phyloP scores from a whole-genome alignment of 805 yeast species.

The Cyberlindnera bimundalis region DNA sequence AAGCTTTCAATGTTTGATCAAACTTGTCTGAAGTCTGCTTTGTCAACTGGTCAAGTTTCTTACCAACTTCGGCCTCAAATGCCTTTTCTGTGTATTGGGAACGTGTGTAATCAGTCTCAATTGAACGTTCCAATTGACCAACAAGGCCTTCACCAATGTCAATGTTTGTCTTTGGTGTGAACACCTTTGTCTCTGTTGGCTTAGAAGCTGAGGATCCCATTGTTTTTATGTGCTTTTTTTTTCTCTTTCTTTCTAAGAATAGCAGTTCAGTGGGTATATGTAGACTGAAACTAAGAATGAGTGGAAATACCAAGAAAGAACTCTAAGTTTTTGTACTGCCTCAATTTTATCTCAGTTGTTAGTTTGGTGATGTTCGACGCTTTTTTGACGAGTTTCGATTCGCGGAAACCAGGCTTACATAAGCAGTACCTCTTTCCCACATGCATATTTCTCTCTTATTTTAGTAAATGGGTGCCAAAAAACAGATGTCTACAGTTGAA shows the following conservation, averaged over 20 bases:
- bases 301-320: no score
- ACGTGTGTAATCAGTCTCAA: conserved; percentile 69
- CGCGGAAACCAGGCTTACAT: conserved; percentile 5
- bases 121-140: conserved; percentile 56
- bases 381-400: conserved; percentile 4
- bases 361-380: not conserved
- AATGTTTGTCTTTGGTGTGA: conserved; percentile 67
- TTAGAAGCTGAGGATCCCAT: conserved; percentile 61
- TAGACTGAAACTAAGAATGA: no score
- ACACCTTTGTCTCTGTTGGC: conserved; percentile 59
- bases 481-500: no score
- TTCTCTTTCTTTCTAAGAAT: no score
- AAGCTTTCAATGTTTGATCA: conserved; percentile 43
- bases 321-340: no score
- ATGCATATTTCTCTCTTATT: no score
- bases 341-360: not conserved
- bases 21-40: conserved; percentile 48
- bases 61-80: conserved; percentile 61
- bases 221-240: no score
- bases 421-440: no score
- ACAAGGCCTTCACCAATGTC: conserved; percentile 64
- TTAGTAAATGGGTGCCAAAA: no score
- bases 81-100: conserved; percentile 64
- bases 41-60: conserved; percentile 53
- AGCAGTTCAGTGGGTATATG: no score